Evolutionary conservation across 495 filamentous ascomycete genomes (phyloP).

Genomic region (Astrothelium subdiscretum): DNA sequence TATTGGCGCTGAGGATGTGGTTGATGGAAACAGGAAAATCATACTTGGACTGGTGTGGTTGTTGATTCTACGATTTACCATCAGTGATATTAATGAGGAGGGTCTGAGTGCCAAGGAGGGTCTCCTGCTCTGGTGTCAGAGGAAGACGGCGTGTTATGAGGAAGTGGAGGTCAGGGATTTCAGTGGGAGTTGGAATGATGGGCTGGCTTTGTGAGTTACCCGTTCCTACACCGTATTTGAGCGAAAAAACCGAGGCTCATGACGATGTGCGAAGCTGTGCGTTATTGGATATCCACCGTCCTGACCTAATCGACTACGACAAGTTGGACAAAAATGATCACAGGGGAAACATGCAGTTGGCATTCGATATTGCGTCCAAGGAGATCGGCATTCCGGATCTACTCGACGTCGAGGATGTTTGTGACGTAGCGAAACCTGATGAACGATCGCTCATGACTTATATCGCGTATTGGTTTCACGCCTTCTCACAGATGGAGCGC

Average conservation of each 20-base stretch:
- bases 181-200: constrained; percentile 92
- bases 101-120: constrained; percentile 97
- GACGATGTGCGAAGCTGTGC: constrained; percentile 48
- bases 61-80: constrained; percentile 91
- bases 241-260: background rate
- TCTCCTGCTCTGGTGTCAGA: constrained; percentile 89
- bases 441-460: constrained; percentile 98
- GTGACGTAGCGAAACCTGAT: constrained; percentile 89
- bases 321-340: constrained; percentile 87
- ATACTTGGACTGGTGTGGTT: constrained; percentile 97
- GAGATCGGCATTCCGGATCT: constrained; percentile 96
- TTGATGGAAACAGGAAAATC: constrained; percentile 95
- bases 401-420: constrained; percentile 95
- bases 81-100: constrained; percentile 96
- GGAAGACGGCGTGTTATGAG: constrained; percentile 96
- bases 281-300: constrained; percentile 89
- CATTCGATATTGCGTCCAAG: constrained; percentile 87
- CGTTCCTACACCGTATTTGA: background rate
- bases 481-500: constrained; percentile 93
- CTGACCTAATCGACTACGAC: constrained; percentile 94
- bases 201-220: constrained; percentile 64
- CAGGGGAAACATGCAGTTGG: constrained; percentile 91
- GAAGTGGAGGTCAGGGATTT: constrained; percentile 92
- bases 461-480: constrained; percentile 99
- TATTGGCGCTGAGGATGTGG: constrained; percentile 95